Evolutionary conservation across 495 filamentous ascomycete species (phyloP).

Genomic region (Glutinoglossum americanum): DNA sequence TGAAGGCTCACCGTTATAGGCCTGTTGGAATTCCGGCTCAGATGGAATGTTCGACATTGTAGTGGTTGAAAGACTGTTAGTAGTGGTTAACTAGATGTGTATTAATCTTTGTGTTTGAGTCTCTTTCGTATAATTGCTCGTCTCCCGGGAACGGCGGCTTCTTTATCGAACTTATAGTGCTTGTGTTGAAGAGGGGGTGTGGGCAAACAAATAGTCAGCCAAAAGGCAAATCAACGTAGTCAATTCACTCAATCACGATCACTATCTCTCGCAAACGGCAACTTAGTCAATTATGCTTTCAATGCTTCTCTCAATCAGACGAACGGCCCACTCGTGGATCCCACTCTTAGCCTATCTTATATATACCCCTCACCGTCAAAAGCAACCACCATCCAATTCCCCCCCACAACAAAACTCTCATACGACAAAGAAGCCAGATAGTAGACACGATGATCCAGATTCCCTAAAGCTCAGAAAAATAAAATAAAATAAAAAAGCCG

Average conservation of each 20-base stretch:
- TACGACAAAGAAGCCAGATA: too few relatives aligned
- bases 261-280: background rate
- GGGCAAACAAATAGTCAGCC: too few relatives aligned
- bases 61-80: background rate
- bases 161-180: background rate
- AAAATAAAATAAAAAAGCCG: background rate
- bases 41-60: constrained; percentile 27
- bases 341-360: background rate
- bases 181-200: background rate
- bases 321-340: background rate
- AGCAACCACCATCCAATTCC: too few relatives aligned
- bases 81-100: background rate
- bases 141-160: background rate
- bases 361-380: background rate
- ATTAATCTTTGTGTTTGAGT: background rate
- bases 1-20: constrained; percentile 59
- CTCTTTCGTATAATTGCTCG: background rate
- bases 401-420: too few relatives aligned
- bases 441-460: too few relatives aligned
- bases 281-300: too few relatives aligned
- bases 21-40: constrained; percentile 98
- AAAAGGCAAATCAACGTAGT: background rate
- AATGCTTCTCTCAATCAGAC: background rate
- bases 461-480: too few relatives aligned
- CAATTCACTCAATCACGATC: background rate